These are phyloP conservation scores for Atalantia buxifolia DNA, from an alignment of 345 rosid genomes.

Conservation along the genomic window DNA sequence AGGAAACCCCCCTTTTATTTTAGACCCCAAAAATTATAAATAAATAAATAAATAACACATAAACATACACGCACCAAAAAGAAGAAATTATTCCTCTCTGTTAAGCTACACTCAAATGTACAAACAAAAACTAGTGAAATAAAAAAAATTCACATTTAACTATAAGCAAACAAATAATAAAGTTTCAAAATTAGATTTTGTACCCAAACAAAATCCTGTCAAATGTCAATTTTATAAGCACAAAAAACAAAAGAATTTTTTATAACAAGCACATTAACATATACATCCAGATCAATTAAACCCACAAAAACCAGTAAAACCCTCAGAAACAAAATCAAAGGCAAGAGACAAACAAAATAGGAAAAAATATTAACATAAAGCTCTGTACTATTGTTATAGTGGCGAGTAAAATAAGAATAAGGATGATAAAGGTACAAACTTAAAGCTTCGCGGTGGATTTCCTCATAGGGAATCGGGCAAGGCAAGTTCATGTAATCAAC, in stretches of 20 bases:
- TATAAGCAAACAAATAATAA: background rate
- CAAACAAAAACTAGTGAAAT: background rate
- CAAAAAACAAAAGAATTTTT: background rate
- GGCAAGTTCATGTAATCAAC: conserved; percentile 75
- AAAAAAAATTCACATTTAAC: background rate
- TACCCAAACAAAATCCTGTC: background rate
- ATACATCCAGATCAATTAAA: background rate
- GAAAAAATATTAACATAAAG: background rate
- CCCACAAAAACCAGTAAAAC: background rate
- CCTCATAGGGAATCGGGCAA: conserved; percentile 90
- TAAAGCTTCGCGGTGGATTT: conserved; percentile 88
- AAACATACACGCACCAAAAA: background rate
- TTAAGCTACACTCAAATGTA: background rate
- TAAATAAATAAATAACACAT: too few species aligned
- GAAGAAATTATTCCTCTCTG: too few species aligned
- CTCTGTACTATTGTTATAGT: background rate
- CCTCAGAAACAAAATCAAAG: background rate
- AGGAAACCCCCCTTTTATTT: background rate
- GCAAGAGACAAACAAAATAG: background rate
- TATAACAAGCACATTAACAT: background rate
- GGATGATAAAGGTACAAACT: conserved; percentile 40
- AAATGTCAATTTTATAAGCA: background rate
- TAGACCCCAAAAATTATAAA: too few species aligned
- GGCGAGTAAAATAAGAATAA: background rate
- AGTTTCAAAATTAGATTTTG: background rate